These are phyloP conservation scores for Hemileccinum rubropunctum DNA, from an alignment of 768 basidiomycete genomes.

Conservation along the genomic window DNA sequence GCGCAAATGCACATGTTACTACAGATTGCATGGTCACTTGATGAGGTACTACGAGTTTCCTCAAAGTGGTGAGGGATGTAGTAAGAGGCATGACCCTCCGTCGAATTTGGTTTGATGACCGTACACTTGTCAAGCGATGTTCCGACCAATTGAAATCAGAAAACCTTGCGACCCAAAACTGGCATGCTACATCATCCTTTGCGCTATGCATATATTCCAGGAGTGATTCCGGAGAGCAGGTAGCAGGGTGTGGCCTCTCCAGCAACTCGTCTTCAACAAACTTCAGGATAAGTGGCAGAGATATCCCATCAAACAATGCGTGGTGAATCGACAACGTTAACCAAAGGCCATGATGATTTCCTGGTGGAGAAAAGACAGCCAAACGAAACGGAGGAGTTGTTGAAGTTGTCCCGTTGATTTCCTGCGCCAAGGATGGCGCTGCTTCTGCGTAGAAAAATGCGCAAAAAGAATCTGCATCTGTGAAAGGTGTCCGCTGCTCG, in stretches of 20 bases:
- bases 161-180: conserved; percentile 27
- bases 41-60: conserved; percentile 17
- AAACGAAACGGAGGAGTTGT: conserved; percentile 17
- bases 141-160: conserved; percentile 18
- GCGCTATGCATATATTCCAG: conserved; percentile 22
- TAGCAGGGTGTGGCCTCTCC: conserved; percentile 5
- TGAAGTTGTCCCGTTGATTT: conserved; percentile 23
- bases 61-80: conserved; percentile 18
- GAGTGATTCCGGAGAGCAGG: conserved; percentile 14
- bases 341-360: background rate
- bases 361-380: conserved; percentile 6
- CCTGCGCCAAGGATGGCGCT: conserved; percentile 19
- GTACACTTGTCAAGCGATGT: conserved; percentile 3
- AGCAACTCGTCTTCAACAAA: conserved; percentile 24
- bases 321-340: conserved; percentile 33
- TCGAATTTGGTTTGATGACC: conserved; percentile 5
- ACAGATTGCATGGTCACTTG: conserved; percentile 33
- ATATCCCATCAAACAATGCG: conserved; percentile 33
- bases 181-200: conserved; percentile 11
- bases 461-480: conserved; percentile 17
- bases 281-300: conserved; percentile 28
- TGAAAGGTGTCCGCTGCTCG: conserved; percentile 7
- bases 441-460: conserved; percentile 19
- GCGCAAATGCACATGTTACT: conserved; percentile 28
- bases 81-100: conserved; percentile 11